Conservation (phyloP, 176 grass and related monocot species). For the Alloteropsis semialata region DNA sequence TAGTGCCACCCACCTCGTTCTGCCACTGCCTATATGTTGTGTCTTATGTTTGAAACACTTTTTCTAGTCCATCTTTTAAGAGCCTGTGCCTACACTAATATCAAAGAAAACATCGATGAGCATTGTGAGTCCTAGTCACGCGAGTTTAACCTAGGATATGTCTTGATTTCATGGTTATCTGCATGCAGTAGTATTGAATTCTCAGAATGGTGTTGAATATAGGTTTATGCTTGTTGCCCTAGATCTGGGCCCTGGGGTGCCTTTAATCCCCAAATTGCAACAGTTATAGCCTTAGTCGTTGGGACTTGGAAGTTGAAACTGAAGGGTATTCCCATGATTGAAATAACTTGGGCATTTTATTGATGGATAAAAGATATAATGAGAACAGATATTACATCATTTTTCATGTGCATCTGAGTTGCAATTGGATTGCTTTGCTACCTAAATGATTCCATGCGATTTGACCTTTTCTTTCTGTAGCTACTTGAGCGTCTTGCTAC, state of each 20-base stretch:
- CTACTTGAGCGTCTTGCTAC: constrained; percentile 15
- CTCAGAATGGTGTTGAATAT: not conserved
- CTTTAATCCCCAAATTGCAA: not conserved
- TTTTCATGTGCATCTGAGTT: not conserved
- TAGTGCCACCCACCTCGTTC: no score
- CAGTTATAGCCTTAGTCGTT: not conserved
- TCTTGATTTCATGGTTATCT: not conserved
- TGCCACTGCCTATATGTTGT: not conserved
- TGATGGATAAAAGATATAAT: not conserved
- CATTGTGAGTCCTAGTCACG: not conserved
- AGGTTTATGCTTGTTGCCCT: not conserved
- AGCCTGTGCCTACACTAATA: not conserved
- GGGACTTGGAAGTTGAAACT: not conserved
- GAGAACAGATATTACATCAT: not conserved
- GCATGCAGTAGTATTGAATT: not conserved
- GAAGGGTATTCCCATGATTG: not conserved
- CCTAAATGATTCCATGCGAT: not conserved
- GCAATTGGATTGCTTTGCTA: not conserved
- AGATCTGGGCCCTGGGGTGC: no score
- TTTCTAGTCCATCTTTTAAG: not conserved
- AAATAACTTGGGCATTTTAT: not conserved
- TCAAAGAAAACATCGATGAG: not conserved
- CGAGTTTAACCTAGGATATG: not conserved
- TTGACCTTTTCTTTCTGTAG: not conserved
- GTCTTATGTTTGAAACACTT: not conserved